These are phyloP conservation scores for Rhizophagus sp. DNA, from an alignment of 192 early-diverging fungal species.

Conservation along the genomic window DNA sequence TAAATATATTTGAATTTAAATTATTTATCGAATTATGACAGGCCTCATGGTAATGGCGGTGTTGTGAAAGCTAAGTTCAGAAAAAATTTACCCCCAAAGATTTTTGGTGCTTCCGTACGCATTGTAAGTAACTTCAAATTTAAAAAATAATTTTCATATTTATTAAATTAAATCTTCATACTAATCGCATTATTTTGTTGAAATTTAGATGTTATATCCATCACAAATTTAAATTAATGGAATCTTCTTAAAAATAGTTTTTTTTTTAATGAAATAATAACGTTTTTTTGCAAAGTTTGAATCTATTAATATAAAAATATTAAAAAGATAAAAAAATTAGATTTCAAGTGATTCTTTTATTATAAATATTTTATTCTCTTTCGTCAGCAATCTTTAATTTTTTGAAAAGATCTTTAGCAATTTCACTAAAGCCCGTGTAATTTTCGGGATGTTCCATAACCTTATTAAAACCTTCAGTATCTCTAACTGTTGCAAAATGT, in stretches of 20 bases:
- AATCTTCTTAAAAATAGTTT: neutral
- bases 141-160: neutral
- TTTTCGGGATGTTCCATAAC: conserved; percentile 12
- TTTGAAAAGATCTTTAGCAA: conserved; percentile 12
- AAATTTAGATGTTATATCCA: conserved; percentile 88
- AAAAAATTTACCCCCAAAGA: conserved; percentile 93
- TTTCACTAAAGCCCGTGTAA: conserved; percentile 7
- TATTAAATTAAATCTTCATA: neutral
- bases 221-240: conserved; percentile 48
- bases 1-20: neutral
- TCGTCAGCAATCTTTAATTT: neutral
- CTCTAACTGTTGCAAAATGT: conserved; percentile 9
- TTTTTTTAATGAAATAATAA: too few species aligned
- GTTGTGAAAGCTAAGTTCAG: conserved; percentile 97
- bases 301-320: too few species aligned
- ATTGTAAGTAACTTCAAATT: conserved; percentile 66
- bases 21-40: neutral
- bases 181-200: neutral
- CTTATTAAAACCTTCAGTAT: conserved; percentile 22
- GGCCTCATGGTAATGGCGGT: conserved; percentile 91
- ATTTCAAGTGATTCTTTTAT: neutral
- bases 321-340: neutral
- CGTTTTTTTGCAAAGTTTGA: too few species aligned
- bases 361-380: neutral
- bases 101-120: conserved; percentile 90